phyloP scores from a whole-genome alignment of 371 early-diverging fungal genomes.

The Apophysomyces ossiformis region DNA sequence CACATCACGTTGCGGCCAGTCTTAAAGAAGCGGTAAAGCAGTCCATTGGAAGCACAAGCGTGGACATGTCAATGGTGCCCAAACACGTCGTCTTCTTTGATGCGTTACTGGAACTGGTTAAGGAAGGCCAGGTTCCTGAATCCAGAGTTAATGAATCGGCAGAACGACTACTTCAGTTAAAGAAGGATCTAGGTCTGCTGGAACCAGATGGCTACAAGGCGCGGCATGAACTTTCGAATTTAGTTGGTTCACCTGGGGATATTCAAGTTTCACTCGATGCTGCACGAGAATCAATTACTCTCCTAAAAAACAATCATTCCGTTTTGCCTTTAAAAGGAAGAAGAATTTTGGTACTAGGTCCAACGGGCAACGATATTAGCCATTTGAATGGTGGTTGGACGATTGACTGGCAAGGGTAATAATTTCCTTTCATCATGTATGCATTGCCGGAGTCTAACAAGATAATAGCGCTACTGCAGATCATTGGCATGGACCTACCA shows the following conservation, averaged over 20 bases:
- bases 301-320: slow-evolving; percentile 58
- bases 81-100: slow-evolving; percentile 53
- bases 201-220: slow-evolving; percentile 47
- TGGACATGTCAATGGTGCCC: slow-evolving; percentile 75
- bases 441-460: neutral
- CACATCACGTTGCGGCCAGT: slow-evolving; percentile 52
- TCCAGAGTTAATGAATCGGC: slow-evolving; percentile 57
- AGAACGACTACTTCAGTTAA: slow-evolving; percentile 55
- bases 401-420: slow-evolving; percentile 60
- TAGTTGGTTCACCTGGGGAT: slow-evolving; percentile 51
- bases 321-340: slow-evolving; percentile 48
- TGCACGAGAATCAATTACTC: slow-evolving; percentile 61
- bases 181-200: slow-evolving; percentile 67
- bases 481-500: slow-evolving; percentile 43
- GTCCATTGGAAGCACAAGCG: slow-evolving; percentile 54
- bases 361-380: slow-evolving; percentile 46
- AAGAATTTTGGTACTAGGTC: slow-evolving; percentile 55
- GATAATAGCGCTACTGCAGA: slow-evolving; percentile 32
- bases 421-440: neutral
- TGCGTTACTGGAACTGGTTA: slow-evolving; percentile 41
- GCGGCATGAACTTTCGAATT: slow-evolving; percentile 28
- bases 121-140: slow-evolving; percentile 34
- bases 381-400: slow-evolving; percentile 65
- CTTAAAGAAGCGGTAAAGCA: slow-evolving; percentile 53
- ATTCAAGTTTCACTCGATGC: slow-evolving; percentile 48